These are phyloP conservation scores for Hirsutella thompsonii DNA, from an alignment of 2,329 filamentous ascomycete species.

Conservation along the genomic window DNA sequence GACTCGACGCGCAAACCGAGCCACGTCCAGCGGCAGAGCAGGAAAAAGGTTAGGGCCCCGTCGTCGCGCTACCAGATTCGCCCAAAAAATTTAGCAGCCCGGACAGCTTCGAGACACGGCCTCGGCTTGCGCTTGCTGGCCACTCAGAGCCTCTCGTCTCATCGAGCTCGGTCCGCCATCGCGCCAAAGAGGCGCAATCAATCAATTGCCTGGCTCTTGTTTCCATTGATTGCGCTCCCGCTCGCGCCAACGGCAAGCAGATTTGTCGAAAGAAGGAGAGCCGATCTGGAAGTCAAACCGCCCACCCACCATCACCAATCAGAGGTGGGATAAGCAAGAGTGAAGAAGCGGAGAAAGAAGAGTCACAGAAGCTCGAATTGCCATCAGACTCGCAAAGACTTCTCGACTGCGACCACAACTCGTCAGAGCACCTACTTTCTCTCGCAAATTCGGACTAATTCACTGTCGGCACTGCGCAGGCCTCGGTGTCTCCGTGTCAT, in stretches of 20 bases:
- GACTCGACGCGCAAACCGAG: constrained; percentile 8
- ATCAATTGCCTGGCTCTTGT: too few relatives aligned
- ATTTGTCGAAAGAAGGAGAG: constrained; percentile 1
- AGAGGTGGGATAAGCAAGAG: too few relatives aligned
- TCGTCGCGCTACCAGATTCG: constrained; percentile 7
- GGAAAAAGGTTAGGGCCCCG: constrained; percentile 8
- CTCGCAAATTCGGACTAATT: too few relatives aligned
- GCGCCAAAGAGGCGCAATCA: background rate
- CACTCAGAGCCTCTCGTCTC: constrained; percentile 10
- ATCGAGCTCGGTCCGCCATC: constrained; percentile 8
- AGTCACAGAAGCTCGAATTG: too few relatives aligned
- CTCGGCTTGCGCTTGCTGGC: constrained; percentile 5
- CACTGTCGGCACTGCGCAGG: too few relatives aligned
- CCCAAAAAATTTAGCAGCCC: constrained; percentile 2
- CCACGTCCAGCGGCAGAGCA: constrained; percentile 6
- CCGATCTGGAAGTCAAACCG: background rate
- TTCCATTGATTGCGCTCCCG: background rate
- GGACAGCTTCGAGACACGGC: background rate
- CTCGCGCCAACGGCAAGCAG: constrained; percentile 4
- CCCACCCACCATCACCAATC: too few relatives aligned
- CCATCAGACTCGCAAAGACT: too few relatives aligned
- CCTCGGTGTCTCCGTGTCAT: too few relatives aligned
- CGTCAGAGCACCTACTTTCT: too few relatives aligned
- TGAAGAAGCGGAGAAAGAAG: too few relatives aligned
- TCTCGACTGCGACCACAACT: too few relatives aligned